These are phyloP conservation scores for Curvularia sp. DNA, from an alignment of 2,329 filamentous ascomycete genomes.

Conservation along the genomic window DNA sequence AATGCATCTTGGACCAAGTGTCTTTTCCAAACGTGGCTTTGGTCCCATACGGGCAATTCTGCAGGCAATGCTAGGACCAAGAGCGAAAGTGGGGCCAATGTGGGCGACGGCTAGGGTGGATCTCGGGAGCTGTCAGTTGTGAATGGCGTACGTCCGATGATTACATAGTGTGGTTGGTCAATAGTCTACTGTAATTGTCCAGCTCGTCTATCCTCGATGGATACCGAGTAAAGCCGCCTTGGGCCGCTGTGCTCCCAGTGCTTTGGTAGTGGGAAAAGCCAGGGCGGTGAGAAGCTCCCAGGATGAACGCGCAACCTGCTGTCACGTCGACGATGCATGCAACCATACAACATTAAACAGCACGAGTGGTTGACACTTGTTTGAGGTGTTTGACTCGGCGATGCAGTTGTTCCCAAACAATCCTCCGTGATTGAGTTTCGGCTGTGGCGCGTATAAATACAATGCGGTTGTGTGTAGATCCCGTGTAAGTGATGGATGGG, in stretches of 20 bases:
- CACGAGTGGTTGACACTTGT: neutral
- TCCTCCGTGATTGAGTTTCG: neutral
- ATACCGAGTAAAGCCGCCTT: neutral
- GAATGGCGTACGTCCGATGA: neutral
- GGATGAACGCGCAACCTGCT: neutral
- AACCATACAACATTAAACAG: neutral
- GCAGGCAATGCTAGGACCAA: neutral
- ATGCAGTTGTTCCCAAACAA: constrained; percentile 1
- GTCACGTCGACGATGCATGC: constrained; percentile 1
- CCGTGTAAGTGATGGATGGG: constrained; percentile 1
- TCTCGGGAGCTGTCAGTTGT: neutral
- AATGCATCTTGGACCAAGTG: neutral
- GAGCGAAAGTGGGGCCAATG: neutral
- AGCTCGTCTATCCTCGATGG: neutral
- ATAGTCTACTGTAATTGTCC: neutral
- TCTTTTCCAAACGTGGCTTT: neutral
- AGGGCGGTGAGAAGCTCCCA: neutral
- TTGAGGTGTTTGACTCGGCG: neutral
- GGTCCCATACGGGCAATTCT: neutral
- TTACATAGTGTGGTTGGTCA: neutral
- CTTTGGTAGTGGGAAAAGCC: no score
- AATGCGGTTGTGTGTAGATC: constrained; percentile 11
- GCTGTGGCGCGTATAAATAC: constrained; percentile 9
- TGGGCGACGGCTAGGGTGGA: neutral
- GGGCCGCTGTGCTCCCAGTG: neutral